Base-by-base conservation (phyloP, 1,284 basidiomycete species). In the Ustilago loliicola region DNA sequence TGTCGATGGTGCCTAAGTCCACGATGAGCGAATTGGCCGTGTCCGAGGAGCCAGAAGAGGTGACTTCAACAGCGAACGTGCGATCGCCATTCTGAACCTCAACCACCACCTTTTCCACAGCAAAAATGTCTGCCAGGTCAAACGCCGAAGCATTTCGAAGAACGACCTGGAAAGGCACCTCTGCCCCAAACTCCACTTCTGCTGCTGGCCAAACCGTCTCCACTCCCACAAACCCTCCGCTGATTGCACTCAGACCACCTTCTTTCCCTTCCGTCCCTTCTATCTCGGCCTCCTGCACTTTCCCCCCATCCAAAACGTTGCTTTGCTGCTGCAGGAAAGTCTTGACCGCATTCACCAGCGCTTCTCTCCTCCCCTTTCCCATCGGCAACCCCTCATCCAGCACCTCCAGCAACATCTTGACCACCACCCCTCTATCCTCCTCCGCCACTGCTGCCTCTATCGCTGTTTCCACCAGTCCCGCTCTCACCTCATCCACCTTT, bases 401-500 rank as follows among this genome's bases (percentile, higher is more conserved):
- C 19, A 56, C 38, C 61, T 79, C 67, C 5, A 61, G 15, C 50
- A 79, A 50, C 47, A 67, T 34, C 40, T 42, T 66, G 0, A 48
- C 56, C 30, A 42, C 63, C 13, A 65, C 62, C 30, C n/a, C 56
- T 8, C 54, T 34, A 38, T 81, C 79, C 13, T 34, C 59, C 9
- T 34, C 61, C 15, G 38, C 40, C 15, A 67, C 25, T 25, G 71
- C 66, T 25, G 71, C 80, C 4, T 58, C 51, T 0, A 72, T 40
- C n/a, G 81, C 69, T 13, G 60, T 40, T n/a, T 62, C 40, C 4
- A 80, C 55, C 55, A 80, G 47, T 7, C 34, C 63, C 0, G 30
- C 40, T 23, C 66, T 62, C 10, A 72, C 61, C 9, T 51, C 53
- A 10, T 53, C 13, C 57, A 68, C 73, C 19, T 62, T 54, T 3